Evolutionary conservation across 2,329 filamentous ascomycete species (phyloP), one percentile per base, ranked within the genome.

Genomic region (Apiospora phragmitis): DNA sequence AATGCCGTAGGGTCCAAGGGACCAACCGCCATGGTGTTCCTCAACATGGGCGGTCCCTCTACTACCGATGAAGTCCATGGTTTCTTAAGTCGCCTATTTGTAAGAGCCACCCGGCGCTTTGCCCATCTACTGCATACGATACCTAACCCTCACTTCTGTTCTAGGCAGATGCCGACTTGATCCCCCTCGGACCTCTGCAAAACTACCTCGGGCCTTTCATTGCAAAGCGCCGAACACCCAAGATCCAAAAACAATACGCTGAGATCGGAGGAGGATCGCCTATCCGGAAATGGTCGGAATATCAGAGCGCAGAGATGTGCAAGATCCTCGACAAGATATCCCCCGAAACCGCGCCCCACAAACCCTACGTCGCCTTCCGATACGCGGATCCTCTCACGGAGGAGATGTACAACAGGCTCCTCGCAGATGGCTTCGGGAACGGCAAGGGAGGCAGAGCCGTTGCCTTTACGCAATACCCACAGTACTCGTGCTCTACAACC

Each of bases 21-120:
- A 0, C 94, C 95, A 9, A 99, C 96, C 5, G 96, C 96, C 59
- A 98, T 99, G 90, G 96, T 99, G 18, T 98, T 99, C 79, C 90
- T 99, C 84, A 99, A 99, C 83, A 99, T 99, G 96, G 96, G 96
- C 72, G 96, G 96, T 0, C 96, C 96, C 3, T 93, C 94, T 1
- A 97, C 93, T 4, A 93, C 92, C 5, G 89, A 91, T 75, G 94
- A 99, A 84, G 96, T 99, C 45, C 91, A 92, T 76, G 90, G 92
- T 81, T 99, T 98, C 79, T 84, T 99, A 66, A 96, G 92, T 80
- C 91, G 95, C 76, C 86, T 99, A 75, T 99, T 99, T 83, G 95
- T 97, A 88, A 71, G 92, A 83, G 47, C 59, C 55, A 24, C 65
- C 38, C 49, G 51, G 16, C 68, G 49, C 69, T 70, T 55, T 65